Conservation (phyloP, 805 yeast genomes). For the Candida sphagnicola region DNA sequence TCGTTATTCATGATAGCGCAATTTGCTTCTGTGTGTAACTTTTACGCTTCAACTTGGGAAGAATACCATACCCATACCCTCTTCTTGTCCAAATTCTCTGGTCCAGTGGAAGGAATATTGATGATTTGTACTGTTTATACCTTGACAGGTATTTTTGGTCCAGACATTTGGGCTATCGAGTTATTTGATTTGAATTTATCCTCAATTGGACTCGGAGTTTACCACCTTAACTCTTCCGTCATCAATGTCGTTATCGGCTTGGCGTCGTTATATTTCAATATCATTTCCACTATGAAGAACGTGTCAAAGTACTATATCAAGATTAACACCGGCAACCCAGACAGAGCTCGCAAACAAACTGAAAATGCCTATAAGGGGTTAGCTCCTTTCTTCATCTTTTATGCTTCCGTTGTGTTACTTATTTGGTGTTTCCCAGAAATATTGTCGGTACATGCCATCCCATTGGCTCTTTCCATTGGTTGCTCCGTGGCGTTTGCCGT, state of each 20-base stretch:
- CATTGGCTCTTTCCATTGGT: constrained; percentile 68
- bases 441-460: constrained; percentile 42
- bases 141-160: constrained; percentile 67
- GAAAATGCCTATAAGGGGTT: constrained; percentile 49
- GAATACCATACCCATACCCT: constrained; percentile 86
- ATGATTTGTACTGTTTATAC: constrained; percentile 53
- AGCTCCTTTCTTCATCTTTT: constrained; percentile 62
- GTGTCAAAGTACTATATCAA: constrained; percentile 46
- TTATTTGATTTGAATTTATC: constrained; percentile 39
- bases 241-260: constrained; percentile 50
- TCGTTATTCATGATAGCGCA: constrained; percentile 59
- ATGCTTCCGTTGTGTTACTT: constrained; percentile 44
- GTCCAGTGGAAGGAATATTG: constrained; percentile 93
- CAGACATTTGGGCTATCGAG: constrained; percentile 56
- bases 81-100: constrained; percentile 74
- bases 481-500: constrained; percentile 76
- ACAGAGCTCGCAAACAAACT: constrained; percentile 32
- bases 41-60: constrained; percentile 92
- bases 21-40: constrained; percentile 73
- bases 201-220: constrained; percentile 23
- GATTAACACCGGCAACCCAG: constrained; percentile 16
- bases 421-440: constrained; percentile 49
- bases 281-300: constrained; percentile 61
- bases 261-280: constrained; percentile 58
- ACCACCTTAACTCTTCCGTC: constrained; percentile 36